phyloP scores from a whole-genome alignment of 352 stramenopile genomes.

The Phytophthora tubulina region DNA sequence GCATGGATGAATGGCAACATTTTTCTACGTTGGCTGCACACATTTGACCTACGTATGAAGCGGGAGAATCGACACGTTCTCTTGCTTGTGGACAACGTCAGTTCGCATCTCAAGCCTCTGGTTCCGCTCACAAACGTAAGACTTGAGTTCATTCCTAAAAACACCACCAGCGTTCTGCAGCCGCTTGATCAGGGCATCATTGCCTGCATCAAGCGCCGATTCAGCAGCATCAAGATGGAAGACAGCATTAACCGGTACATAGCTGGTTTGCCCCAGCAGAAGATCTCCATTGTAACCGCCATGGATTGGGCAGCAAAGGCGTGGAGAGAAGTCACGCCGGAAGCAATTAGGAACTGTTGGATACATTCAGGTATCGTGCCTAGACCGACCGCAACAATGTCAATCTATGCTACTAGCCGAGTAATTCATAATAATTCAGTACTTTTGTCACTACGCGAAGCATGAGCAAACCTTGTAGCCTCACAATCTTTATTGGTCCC shows the following conservation, averaged over 20 bases:
- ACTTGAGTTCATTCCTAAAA: neutral
- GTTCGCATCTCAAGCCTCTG: neutral
- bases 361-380: neutral
- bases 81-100: neutral
- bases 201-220: neutral
- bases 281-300: neutral
- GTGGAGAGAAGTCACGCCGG: neutral
- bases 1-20: neutral
- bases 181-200: neutral
- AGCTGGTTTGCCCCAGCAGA: neutral
- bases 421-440: neutral
- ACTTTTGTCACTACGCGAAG: neutral
- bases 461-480: constrained; percentile 3
- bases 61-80: neutral
- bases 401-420: neutral
- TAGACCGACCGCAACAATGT: too few relatives aligned
- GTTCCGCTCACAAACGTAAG: neutral
- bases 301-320: neutral
- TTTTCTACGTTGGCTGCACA: neutral
- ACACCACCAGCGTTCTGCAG: neutral
- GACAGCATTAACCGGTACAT: neutral
- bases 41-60: neutral
- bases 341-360: neutral
- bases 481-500: neutral
- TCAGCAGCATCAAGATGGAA: neutral